Percentiles rank a stretch among this genome's conserved stretches.
Evolutionary conservation across 352 stramenopile genomes (phyloP).

Genomic region (Pythium insidiosum): DNA sequence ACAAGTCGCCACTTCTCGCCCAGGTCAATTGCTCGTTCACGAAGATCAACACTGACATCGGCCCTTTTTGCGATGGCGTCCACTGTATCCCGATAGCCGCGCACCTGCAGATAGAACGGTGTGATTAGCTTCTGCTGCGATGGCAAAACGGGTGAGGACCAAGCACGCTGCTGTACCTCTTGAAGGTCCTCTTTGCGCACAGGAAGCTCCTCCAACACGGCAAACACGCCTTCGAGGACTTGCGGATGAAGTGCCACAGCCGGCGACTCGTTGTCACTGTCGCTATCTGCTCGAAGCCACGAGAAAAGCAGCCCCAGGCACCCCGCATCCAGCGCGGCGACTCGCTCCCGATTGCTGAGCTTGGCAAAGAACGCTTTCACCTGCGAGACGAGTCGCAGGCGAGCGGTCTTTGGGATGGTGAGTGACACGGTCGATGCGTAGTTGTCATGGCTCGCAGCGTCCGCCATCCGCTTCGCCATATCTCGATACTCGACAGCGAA

Average conservation of each 20-base stretch:
- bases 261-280: constrained; percentile 9
- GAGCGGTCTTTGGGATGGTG: constrained; percentile 69
- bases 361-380: constrained; percentile 68
- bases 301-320: constrained; percentile 45
- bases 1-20: constrained; percentile 15
- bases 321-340: constrained; percentile 45
- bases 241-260: constrained; percentile 35
- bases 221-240: constrained; percentile 55
- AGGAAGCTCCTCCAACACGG: constrained; percentile 39
- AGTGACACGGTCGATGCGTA: constrained; percentile 71
- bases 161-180: constrained; percentile 23
- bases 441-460: constrained; percentile 60
- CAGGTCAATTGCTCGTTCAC: constrained; percentile 7
- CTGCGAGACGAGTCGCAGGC: constrained; percentile 53
- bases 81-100: constrained; percentile 3
- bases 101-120: constrained; percentile 7
- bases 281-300: no score
- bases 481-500: constrained; percentile 51
- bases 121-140: no score
- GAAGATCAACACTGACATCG: constrained; percentile 6
- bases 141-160: background rate
- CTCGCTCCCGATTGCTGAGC: constrained; percentile 45
- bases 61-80: constrained; percentile 4
- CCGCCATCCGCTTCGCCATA: constrained; percentile 56
- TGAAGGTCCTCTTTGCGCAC: constrained; percentile 54